Base-by-base conservation (phyloP, 2,329 filamentous ascomycete species). In the Diaporthe batatas region DNA sequence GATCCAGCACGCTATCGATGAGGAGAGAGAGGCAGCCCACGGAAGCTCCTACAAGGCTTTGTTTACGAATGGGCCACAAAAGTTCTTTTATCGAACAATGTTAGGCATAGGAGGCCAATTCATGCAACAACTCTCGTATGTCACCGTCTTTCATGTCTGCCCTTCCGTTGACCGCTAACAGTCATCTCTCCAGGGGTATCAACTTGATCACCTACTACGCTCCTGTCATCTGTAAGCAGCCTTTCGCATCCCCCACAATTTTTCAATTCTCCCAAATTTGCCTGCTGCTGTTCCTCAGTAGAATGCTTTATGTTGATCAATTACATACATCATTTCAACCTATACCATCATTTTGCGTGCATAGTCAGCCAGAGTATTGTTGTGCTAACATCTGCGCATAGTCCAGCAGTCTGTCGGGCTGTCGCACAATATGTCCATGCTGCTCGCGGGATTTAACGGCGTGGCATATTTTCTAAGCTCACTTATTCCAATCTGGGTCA, bases 401-500 rank as follows among this genome's bases (percentile, higher is more conserved):
- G 62, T 67, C n/a, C 62, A 67, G 21, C 62, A 67, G 32, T 67
- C 62, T 10, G 84, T 91, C 5, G 87, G 88, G 62, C 86, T 90
- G 75, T 82, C 80, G 14, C 84, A 84, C 65, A 84, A 89, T 64
- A 82, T 89, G 44, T 88, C 92, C 0, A 84, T 91, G 11, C 90
- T 89, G 44, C 79, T 86, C n/a, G 88, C 86, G 1, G 88, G 90
- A 2, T 84, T 88, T 73, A 86, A 86, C 76, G 84, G 85, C 10
- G 82, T 81, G 1, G 81, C 82, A 54, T 89, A 89, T 78, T 83
- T 86, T 73, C 84, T 88, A 79, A 82, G 87, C 0, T 91, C 91
- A 5, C 89, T 91, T 88, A 85, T 86, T 0, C 84, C 86, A 1
- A 84, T 88, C 25, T 90, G 90, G 79, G 84, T 92, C 32, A 90